A percentile compares a stretch with the other conserved stretches of the same genome.
Evolutionary conservation across 1,284 basidiomycete species (phyloP).

Genomic region (Ceratobasidium sp.): DNA sequence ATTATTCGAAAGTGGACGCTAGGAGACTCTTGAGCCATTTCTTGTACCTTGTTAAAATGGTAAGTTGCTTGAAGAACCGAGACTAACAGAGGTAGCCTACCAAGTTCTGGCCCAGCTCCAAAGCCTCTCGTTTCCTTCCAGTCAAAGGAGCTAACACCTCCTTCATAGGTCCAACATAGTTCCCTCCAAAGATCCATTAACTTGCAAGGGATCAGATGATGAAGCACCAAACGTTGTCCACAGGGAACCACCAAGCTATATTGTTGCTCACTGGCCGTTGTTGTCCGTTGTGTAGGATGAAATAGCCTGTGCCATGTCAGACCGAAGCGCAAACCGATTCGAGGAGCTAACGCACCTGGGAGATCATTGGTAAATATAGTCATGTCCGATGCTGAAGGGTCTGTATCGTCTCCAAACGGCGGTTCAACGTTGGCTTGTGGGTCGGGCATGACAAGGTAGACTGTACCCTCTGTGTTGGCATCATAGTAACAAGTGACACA

Average conservation of each 20-base stretch:
- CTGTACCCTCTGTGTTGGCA: constrained; percentile 14
- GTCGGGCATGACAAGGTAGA: constrained; percentile 22
- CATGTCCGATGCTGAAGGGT: not conserved
- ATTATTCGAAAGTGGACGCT: constrained; percentile 4
- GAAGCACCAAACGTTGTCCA: constrained; percentile 5
- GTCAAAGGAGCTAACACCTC: not conserved
- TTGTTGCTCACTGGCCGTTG: not conserved
- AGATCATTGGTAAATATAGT: constrained; percentile 17
- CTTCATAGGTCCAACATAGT: constrained; percentile 17
- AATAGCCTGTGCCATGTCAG: not conserved
- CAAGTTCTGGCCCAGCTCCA: not conserved
- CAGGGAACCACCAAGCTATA: not conserved
- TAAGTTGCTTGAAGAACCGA: not conserved
- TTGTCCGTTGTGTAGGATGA: not conserved
- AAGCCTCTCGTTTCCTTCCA: not conserved
- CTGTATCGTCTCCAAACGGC: not conserved
- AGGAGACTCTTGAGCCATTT: constrained; percentile 18
- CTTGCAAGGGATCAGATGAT: not conserved
- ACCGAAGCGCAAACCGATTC: too few species aligned
- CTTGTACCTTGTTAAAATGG: not conserved
- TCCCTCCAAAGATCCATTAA: not conserved
- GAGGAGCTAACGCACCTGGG: not conserved
- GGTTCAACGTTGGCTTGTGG: not conserved
- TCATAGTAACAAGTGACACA: constrained; percentile 13
- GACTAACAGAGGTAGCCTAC: not conserved